Base-by-base conservation (phyloP, 345 rosid species). In the Rubroshorea leprosula region DNA sequence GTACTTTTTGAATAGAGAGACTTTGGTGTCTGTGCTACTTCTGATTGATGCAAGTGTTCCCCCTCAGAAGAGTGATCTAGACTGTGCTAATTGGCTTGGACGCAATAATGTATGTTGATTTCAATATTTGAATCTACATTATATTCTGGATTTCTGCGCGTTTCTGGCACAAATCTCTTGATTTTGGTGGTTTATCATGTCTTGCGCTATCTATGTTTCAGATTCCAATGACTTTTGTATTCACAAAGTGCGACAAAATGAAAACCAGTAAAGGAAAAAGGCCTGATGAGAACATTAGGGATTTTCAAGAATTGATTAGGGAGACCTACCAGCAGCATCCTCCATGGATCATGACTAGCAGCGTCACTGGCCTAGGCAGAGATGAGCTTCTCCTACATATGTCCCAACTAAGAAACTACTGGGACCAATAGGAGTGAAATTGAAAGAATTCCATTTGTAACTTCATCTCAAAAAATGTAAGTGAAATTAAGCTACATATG, bases 11-110 rank as follows among this genome's bases (percentile, higher is more conserved):
- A 86, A 92, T 55, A 83, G 93, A 73, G 87, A 84, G 26, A 77
- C 82, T 3, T 84, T 89, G 23, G 93, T 89, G 56, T 65, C 74
- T 20, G 91, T 86, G 49, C 83, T 92, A 23, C 97, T 92, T 64
- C 87, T 92, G 7, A 61, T 92, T 3, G 99, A 89, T 74, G 94
- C 95, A 8, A 89, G 96, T 66, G 89, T 92, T 60, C 96, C 96
- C 15, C 96, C 91, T 67, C 95, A 89, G 68, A 89, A 78, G 78
- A 89, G 83, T 16, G 99, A 89, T 71, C 79, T 92, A 17, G 99
- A 92, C 71, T 92, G 93, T 56, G 96, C 91, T 10, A 85, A 82
- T 76, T 92, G 99, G 99, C 96, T 92, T 55, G 91, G 90, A 43
- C 94, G 91, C 70, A 86, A 85, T 75, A 73, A 86, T 49, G 98